These are phyloP conservation scores for Russula compacta DNA, from an alignment of 768 basidiomycete genomes.

Conservation along the genomic window DNA sequence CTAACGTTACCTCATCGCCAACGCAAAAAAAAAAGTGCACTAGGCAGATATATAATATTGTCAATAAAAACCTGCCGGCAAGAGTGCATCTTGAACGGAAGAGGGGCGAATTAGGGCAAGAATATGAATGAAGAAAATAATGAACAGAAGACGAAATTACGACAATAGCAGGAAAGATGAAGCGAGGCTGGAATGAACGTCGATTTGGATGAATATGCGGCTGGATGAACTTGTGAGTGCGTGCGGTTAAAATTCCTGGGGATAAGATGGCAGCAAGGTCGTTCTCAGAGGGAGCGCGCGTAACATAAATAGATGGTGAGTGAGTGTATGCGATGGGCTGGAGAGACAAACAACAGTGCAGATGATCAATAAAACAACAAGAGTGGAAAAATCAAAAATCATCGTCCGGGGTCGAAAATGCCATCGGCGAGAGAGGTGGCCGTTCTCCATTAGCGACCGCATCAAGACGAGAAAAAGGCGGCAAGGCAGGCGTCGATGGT, in stretches of 20 bases:
- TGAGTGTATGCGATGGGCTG: slow-evolving; percentile 17
- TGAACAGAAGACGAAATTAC: slow-evolving; percentile 3
- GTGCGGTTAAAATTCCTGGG: slow-evolving; percentile 14
- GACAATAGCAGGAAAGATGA: slow-evolving; percentile 1
- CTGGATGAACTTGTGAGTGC: slow-evolving; percentile 10
- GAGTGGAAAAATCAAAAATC: slow-evolving; percentile 22
- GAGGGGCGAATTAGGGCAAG: slow-evolving; percentile 15
- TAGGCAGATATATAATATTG: slow-evolving; percentile 19
- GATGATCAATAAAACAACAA: slow-evolving; percentile 17
- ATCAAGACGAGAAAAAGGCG: slow-evolving; percentile 74
- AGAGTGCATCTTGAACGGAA: slow-evolving; percentile 7
- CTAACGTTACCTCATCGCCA: slow-evolving; percentile 20
- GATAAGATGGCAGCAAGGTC: slow-evolving; percentile 19
- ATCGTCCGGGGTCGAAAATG: slow-evolving; percentile 46
- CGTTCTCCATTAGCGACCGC: slow-evolving; percentile 75
- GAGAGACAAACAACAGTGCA: slow-evolving; percentile 18
- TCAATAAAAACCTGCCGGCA: slow-evolving; percentile 18
- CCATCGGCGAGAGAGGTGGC: slow-evolving; percentile 67
- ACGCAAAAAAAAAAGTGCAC: slow-evolving; percentile 1
- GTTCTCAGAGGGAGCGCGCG: slow-evolving; percentile 4
- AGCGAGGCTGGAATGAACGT: slow-evolving; percentile 14
- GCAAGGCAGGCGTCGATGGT: slow-evolving; percentile 43
- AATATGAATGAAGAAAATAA: slow-evolving; percentile 12
- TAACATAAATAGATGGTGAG: slow-evolving; percentile 18
- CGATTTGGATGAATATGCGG: slow-evolving; percentile 7